Evolutionary conservation across 176 grass and related monocot species (phyloP), one percentile per base, ranked within the genome.

Genomic region (Areca catechu): DNA sequence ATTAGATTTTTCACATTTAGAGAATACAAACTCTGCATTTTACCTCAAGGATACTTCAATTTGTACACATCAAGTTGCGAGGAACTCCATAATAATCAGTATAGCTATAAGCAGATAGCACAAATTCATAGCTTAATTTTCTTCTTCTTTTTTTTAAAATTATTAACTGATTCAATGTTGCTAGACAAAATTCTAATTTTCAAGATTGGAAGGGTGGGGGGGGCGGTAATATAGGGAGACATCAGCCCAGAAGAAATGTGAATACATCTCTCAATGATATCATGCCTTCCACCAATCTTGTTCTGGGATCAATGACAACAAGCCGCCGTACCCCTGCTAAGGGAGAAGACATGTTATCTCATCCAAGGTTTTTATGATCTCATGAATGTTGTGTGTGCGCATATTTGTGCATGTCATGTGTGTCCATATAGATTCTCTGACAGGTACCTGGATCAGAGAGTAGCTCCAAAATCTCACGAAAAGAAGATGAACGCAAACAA

Each of bases 371-470:
- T 43, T 12, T 2, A 12, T 43, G 34, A 43, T 43, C 34, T 43
- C 34, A 43, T 43, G 9, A 43, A 43, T 43, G 9, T 43, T 12
- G 34, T 43, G 34, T 43, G 34, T 43, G 34, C 5, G 28, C 9
- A 12, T 43, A 6, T 1, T 29, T 29, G 27, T 29, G 27, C 27
- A 29, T 29, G 4, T 29, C 27, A 4, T 29, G 34, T 43, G 34
- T 12, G 34, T 5, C 7, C 1, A 43, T 12, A 43, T 12, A 43
- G 34, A 43, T 43, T 43, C 34, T 43, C 34, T 12, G 34, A 43
- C 34, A 48, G 47, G 47, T 88, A 88, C 84, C 84, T 88, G 84
- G 79, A 72, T 75, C 51, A 68, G 75, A 79, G 25, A 88, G 71
- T 34, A 64, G 49, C 25, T 79, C 71, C 79, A 88, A 56, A 20